These are phyloP conservation scores for Cyclanthera cordifolia DNA, from an alignment of 306 rosid species.

Conservation along the genomic window DNA sequence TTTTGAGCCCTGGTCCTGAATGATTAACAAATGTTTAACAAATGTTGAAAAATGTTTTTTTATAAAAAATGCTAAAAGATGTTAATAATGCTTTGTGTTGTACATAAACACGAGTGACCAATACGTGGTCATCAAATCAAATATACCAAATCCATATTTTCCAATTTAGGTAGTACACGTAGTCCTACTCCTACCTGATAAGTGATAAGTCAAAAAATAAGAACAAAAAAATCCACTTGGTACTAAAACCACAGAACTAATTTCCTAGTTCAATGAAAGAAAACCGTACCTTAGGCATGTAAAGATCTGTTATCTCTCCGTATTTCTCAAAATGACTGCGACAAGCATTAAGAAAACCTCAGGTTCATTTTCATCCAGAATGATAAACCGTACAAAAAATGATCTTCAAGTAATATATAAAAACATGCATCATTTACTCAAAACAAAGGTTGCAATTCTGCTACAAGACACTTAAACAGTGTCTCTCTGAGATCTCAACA, in stretches of 20 bases:
- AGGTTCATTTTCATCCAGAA: slow-evolving; percentile 13
- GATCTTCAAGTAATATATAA: background rate
- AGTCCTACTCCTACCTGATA: too few relatives aligned
- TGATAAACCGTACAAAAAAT: background rate
- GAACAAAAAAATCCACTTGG: too few relatives aligned
- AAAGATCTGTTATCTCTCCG: slow-evolving; percentile 91
- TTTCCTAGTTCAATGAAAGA: background rate
- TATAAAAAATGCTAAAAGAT: background rate
- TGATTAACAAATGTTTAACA: background rate
- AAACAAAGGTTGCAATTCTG: background rate
- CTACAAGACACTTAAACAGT: background rate
- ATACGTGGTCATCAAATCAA: background rate
- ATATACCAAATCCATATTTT: too few relatives aligned
- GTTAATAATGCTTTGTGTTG: background rate
- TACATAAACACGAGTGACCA: background rate
- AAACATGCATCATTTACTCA: background rate
- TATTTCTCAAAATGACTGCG: slow-evolving; percentile 94
- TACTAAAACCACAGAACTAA: background rate
- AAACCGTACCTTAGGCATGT: slow-evolving; percentile 86
- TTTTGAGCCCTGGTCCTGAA: slow-evolving; percentile 87
- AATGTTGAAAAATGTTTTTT: too few relatives aligned
- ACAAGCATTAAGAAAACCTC: background rate
- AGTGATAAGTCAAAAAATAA: too few relatives aligned
- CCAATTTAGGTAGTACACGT: too few relatives aligned
- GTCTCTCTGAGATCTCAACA: background rate